phyloP scores from a whole-genome alignment of 2,329 filamentous ascomycete species.

The Fusarium tuaranense region DNA sequence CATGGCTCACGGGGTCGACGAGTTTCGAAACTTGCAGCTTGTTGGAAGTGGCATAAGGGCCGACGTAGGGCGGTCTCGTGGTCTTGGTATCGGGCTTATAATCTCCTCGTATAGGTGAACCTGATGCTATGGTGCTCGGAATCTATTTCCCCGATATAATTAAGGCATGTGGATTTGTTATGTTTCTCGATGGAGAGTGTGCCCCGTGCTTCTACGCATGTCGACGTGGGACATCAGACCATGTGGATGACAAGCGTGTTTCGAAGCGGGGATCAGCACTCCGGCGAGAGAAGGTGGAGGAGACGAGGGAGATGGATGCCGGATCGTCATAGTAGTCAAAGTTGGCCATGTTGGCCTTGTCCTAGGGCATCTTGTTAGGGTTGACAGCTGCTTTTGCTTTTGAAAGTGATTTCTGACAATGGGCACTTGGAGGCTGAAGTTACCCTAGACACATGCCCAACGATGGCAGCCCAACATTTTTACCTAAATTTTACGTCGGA shows the following conservation, averaged over 20 bases:
- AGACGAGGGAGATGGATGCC: constrained; percentile 18
- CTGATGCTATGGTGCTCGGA: constrained; percentile 27
- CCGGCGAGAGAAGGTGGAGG: constrained; percentile 24
- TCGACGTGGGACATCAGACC: constrained; percentile 35
- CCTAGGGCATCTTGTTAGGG: neutral
- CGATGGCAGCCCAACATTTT: neutral
- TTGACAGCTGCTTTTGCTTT: neutral
- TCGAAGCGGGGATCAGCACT: constrained; percentile 34
- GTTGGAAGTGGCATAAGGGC: constrained; percentile 27
- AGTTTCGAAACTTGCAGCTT: constrained; percentile 30
- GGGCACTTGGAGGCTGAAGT: neutral
- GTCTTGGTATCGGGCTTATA: constrained; percentile 10
- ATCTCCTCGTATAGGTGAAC: constrained; percentile 17
- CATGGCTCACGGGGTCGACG: constrained; percentile 3
- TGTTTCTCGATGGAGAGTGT: constrained; percentile 34
- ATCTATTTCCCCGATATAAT: constrained; percentile 38
- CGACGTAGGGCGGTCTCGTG: constrained; percentile 4
- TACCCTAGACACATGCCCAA: neutral
- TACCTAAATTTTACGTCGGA: too few species aligned
- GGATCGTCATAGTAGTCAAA: constrained; percentile 27
- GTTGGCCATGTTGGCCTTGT: constrained; percentile 13
- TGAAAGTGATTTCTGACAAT: neutral
- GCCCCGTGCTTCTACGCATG: constrained; percentile 34
- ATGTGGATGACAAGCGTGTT: constrained; percentile 37
- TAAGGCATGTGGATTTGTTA: constrained; percentile 29